Conservation (phyloP, 2,329 filamentous ascomycete species). For the Colletotrichum higginsianum region DNA sequence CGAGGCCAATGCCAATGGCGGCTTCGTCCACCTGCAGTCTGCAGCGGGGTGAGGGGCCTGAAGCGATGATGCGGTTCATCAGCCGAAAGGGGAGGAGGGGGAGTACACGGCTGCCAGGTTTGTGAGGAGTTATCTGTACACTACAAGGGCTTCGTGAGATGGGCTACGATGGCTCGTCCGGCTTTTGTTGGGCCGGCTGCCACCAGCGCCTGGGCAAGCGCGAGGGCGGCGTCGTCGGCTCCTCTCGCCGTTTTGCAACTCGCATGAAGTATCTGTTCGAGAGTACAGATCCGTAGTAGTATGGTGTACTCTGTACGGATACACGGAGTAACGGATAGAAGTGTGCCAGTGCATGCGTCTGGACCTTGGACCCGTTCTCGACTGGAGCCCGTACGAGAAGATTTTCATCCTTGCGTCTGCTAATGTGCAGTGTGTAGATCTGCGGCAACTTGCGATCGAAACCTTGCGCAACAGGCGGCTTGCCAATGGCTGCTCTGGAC, state of each 20-base stretch:
- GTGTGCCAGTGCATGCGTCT: slow-evolving; percentile 21
- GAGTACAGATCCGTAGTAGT: background rate
- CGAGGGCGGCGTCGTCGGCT: slow-evolving; percentile 15
- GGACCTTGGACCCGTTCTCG: slow-evolving; percentile 21
- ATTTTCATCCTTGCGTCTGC: slow-evolving; percentile 42
- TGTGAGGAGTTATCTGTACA: slow-evolving; percentile 3
- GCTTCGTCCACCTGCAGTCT: slow-evolving; percentile 37
- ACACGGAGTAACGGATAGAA: background rate
- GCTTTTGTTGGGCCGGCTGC: slow-evolving; percentile 37
- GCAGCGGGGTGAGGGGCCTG: slow-evolving; percentile 17
- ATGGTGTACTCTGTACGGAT: background rate
- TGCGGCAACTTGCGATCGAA: slow-evolving; percentile 42
- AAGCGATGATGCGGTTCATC: slow-evolving; percentile 23
- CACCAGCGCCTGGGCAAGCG: slow-evolving; percentile 22
- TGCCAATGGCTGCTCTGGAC: slow-evolving; percentile 28
- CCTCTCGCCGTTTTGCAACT: slow-evolving; percentile 15
- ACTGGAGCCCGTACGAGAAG: slow-evolving; percentile 41
- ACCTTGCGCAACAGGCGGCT: slow-evolving; percentile 26
- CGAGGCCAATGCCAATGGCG: slow-evolving; percentile 30
- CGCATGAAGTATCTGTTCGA: slow-evolving; percentile 6
- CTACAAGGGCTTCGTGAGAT: slow-evolving; percentile 14
- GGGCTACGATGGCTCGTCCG: slow-evolving; percentile 9
- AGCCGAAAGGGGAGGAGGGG: background rate
- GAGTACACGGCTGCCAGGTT: background rate
- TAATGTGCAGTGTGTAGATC: slow-evolving; percentile 40